Evolutionary conservation across 1,284 basidiomycete species (phyloP).

Genomic region (Coniophora puteana): DNA sequence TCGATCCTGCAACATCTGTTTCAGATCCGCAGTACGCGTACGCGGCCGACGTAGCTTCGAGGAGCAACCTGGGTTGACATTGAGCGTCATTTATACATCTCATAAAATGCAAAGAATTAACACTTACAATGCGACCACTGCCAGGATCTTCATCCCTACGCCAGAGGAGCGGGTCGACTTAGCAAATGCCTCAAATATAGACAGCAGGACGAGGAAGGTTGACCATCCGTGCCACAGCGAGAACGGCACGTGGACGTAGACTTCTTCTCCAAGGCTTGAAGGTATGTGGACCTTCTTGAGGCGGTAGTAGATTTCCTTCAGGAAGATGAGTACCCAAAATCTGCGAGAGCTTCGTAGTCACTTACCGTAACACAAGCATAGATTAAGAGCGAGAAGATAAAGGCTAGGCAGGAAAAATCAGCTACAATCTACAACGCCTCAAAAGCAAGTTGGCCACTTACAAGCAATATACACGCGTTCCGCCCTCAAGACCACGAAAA

Average conservation of each 20-base stretch:
- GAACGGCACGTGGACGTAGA: conserved; percentile 85
- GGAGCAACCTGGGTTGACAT: conserved; percentile 66
- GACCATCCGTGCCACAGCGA: conserved; percentile 95
- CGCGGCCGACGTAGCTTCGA: conserved; percentile 87
- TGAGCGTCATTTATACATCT: conserved; percentile 7
- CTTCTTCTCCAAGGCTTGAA: conserved; percentile 65
- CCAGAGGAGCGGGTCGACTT: conserved; percentile 76
- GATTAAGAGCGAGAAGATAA: too few species aligned
- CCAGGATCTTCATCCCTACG: conserved; percentile 90
- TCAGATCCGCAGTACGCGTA: conserved; percentile 89
- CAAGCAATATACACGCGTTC: conserved; percentile 68
- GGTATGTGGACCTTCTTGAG: conserved; percentile 83
- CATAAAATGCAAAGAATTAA: conserved; percentile 5
- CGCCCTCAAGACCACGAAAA: conserved; percentile 84
- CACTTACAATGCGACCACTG: conserved; percentile 79
- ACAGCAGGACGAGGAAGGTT: conserved; percentile 85
- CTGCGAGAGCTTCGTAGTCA: too few species aligned
- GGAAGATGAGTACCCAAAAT: conserved; percentile 4
- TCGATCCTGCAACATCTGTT: conserved; percentile 86
- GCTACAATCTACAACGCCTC: too few species aligned
- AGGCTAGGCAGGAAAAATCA: too few species aligned
- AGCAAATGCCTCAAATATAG: conserved; percentile 90
- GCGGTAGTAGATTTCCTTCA: conserved; percentile 85
- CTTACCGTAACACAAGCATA: too few species aligned
- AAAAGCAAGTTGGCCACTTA: conserved; percentile 81